Evolutionary conservation across 1,139 yeast species (phyloP).

Genomic region (Petasospora rhodanensis): DNA sequence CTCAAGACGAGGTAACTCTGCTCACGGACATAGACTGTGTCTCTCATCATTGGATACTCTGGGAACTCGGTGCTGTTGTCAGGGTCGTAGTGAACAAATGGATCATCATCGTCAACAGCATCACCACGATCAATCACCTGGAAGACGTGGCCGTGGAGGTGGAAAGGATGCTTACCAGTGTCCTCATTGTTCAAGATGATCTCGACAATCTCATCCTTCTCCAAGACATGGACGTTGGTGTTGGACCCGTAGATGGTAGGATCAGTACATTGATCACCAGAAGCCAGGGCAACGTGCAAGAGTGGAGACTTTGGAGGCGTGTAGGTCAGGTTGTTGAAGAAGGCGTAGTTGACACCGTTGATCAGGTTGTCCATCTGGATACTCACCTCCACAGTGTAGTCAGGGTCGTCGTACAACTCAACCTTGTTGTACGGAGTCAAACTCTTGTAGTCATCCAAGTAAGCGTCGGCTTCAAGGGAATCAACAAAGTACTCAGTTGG

Average conservation of each 20-base stretch:
- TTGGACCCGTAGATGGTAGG: constrained; percentile 70
- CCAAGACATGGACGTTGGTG: constrained; percentile 68
- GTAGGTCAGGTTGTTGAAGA: constrained; percentile 82
- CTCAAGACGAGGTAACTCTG: constrained; percentile 68
- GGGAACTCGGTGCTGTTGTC: constrained; percentile 54
- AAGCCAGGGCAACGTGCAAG: constrained; percentile 65
- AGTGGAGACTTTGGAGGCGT: constrained; percentile 79
- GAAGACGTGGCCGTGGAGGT: constrained; percentile 77
- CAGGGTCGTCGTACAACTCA: constrained; percentile 59
- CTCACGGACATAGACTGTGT: constrained; percentile 59
- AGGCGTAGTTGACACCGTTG: constrained; percentile 84
- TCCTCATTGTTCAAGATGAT: constrained; percentile 67
- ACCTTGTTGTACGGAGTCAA: constrained; percentile 52
- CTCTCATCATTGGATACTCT: constrained; percentile 64
- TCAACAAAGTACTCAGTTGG: constrained; percentile 46
- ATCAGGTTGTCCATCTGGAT: constrained; percentile 75
- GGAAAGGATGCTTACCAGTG: constrained; percentile 85
- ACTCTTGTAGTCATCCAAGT: constrained; percentile 64
- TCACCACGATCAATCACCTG: constrained; percentile 59
- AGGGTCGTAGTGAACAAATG: constrained; percentile 46
- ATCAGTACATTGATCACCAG: constrained; percentile 57
- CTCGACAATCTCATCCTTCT: constrained; percentile 63
- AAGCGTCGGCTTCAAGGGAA: constrained; percentile 39
- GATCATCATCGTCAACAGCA: constrained; percentile 45
- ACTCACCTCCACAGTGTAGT: constrained; percentile 57